phyloP scores from a whole-genome alignment of 2,329 filamentous ascomycete genomes.

The Fusarium brevicatenulatum region DNA sequence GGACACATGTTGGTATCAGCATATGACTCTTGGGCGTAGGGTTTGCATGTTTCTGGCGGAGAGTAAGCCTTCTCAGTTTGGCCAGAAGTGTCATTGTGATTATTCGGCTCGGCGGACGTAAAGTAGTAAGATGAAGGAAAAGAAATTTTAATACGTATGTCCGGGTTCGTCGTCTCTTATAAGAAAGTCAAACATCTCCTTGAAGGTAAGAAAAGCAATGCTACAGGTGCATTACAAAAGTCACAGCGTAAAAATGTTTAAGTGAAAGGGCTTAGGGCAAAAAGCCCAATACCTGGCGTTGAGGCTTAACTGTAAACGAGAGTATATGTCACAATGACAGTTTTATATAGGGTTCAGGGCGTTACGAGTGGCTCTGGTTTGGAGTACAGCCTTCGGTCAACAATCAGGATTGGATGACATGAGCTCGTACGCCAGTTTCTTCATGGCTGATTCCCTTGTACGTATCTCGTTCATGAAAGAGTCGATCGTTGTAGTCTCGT shows the following conservation, averaged over 20 bases:
- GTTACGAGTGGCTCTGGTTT: too few species aligned
- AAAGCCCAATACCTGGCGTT: background rate
- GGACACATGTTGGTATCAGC: fast-evolving
- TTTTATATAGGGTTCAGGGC: too few species aligned
- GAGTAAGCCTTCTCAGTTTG: background rate
- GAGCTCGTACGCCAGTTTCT: too few species aligned
- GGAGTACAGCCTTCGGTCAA: too few species aligned
- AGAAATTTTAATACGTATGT: background rate
- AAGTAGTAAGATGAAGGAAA: background rate
- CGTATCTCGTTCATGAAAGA: too few species aligned
- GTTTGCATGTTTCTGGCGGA: background rate
- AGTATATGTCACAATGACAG: background rate
- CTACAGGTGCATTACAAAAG: fast-evolving
- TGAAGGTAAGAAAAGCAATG: fast-evolving
- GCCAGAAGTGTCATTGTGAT: background rate
- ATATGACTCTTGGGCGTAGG: background rate
- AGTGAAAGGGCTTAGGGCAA: background rate
- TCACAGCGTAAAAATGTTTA: background rate
- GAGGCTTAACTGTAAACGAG: background rate
- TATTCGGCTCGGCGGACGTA: background rate
- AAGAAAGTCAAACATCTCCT: fast-evolving
- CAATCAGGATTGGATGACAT: background rate
- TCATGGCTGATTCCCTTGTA: too few species aligned
- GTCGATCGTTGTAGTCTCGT: too few species aligned
- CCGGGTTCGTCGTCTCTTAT: fast-evolving